Base-by-base conservation (phyloP, 2,329 filamentous ascomycete genomes). In the Macrophomina phaseolina region DNA sequence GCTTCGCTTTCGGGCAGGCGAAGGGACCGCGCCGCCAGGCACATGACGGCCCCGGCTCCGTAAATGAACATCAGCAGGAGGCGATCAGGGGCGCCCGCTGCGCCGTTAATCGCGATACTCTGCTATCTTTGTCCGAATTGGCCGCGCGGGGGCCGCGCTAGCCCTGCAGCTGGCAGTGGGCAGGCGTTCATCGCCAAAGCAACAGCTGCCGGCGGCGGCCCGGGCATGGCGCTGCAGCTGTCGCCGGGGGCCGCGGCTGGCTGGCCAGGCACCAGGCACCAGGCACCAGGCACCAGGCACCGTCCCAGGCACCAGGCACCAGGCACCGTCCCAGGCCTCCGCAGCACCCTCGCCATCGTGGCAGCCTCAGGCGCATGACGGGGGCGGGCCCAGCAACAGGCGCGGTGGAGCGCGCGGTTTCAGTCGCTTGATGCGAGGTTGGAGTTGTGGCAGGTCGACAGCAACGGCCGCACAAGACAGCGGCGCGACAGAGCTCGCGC, bases 61-160 rank as follows among this genome's bases (percentile, higher is more conserved):
- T 49, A 62, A 61, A 62, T 62, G 58, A 62, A 3, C 58, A 62
- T 62, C 58, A 62, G 58, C 58, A 62, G 58, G 23, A 32, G 58
- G 16, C 58, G 58, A 62, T 62, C 58, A 62, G 58, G 58, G 58
- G 58, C 58, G 58, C 45, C 30, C n/a, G 46, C 58, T 49, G 58
- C 56, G 45, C 58, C 42, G 58, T 48, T 62, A 36, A 62, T 62
- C 42, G 58, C 58, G 42, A 49, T 36, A 45, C 52, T 38, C 52
- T 18, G 56, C 56, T 48, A 62, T 28, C 42, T 48, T 38, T 38
- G n/a, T 32, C 40, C 34, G 38, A 58, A 28, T 28, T 28, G 16
- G 58, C 58, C 38, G 42, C 58, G 58, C 28, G 28, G n/a, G 45
- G 23, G 7, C 52, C 46, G 12, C 16, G 49, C 49, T 30, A 8